These are phyloP conservation scores for Sporobolus alterniflorus DNA, from an alignment of 202 grass and related monocot genomes.

Conservation along the genomic window DNA sequence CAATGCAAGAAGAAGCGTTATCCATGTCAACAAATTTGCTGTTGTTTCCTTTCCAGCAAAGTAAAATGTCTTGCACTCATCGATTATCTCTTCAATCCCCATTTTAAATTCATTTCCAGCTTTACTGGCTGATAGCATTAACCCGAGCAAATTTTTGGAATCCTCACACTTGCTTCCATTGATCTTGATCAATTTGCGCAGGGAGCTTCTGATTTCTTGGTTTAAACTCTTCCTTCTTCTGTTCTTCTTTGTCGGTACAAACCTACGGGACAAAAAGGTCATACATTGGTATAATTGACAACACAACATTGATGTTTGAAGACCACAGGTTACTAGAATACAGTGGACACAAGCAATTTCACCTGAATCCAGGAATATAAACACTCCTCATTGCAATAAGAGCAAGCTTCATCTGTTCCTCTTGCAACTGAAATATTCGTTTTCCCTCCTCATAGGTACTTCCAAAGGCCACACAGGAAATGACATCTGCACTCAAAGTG, in stretches of 20 bases:
- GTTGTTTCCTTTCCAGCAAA: constrained; percentile 92
- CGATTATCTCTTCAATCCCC: constrained; percentile 87
- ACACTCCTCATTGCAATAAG: constrained; percentile 64
- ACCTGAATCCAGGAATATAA: constrained; percentile 90
- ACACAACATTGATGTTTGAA: neutral
- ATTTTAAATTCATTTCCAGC: constrained; percentile 50
- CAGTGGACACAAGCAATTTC: constrained; percentile 11
- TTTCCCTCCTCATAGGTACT: constrained; percentile 83
- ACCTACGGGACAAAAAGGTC: constrained; percentile 47
- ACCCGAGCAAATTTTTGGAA: constrained; percentile 78
- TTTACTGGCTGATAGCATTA: constrained; percentile 77
- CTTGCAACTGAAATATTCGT: constrained; percentile 65
- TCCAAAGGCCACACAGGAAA: constrained; percentile 81
- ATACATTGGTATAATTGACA: neutral
- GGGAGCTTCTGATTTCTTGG: constrained; percentile 58
- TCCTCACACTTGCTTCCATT: constrained; percentile 62
- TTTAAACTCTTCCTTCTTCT: constrained; percentile 53
- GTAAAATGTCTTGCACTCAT: constrained; percentile 94
- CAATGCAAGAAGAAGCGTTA: constrained; percentile 69
- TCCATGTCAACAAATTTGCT: constrained; percentile 79
- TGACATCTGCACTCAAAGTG: constrained; percentile 60
- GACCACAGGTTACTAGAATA: neutral
- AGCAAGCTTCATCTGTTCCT: constrained; percentile 63
- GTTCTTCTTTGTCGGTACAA: constrained; percentile 86
- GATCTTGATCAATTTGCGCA: constrained; percentile 65